A percentile compares a stretch with the other conserved stretches of the same genome.
These are phyloP conservation scores for Nothophaeocryptopus gaeumannii DNA, from an alignment of 2,329 filamentous ascomycete genomes.

Conservation along the genomic window DNA sequence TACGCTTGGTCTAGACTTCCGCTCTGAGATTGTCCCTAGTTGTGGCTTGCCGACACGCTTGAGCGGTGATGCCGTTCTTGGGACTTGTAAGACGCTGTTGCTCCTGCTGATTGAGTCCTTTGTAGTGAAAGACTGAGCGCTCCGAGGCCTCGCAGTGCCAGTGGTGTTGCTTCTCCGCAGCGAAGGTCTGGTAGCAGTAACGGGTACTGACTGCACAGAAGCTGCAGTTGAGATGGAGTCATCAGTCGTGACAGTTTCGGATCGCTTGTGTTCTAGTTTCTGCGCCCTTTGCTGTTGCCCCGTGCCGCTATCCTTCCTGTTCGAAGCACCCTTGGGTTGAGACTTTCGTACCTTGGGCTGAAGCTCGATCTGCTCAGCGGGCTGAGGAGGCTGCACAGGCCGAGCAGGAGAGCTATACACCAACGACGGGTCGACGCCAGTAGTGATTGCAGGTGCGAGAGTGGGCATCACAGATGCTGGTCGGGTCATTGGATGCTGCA, in stretches of 20 bases:
- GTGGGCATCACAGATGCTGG: constrained; percentile 29
- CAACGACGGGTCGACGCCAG: constrained; percentile 49
- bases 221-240: constrained; percentile 33
- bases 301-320: constrained; percentile 31
- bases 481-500: constrained; percentile 24
- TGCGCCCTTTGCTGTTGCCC: constrained; percentile 13
- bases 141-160: constrained; percentile 30
- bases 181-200: constrained; percentile 4
- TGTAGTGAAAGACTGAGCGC: constrained; percentile 30
- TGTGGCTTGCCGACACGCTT: constrained; percentile 44
- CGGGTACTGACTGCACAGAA: constrained; percentile 22
- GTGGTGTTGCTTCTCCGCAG: constrained; percentile 49
- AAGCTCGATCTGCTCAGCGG: constrained; percentile 27
- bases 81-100: constrained; percentile 35
- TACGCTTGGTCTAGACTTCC: constrained; percentile 39
- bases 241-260: constrained; percentile 40
- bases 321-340: constrained; percentile 9
- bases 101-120: constrained; percentile 25
- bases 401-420: constrained; percentile 36
- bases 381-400: constrained; percentile 9
- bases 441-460: constrained; percentile 25
- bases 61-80: constrained; percentile 46
- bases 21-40: constrained; percentile 48
- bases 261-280: constrained; percentile 37
- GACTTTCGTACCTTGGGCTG: constrained; percentile 24